A percentile compares a stretch with the other conserved stretches of the same genome.
Conservation (phyloP, 176 grass and related monocot species). For the Carex myosuroides region DNA sequence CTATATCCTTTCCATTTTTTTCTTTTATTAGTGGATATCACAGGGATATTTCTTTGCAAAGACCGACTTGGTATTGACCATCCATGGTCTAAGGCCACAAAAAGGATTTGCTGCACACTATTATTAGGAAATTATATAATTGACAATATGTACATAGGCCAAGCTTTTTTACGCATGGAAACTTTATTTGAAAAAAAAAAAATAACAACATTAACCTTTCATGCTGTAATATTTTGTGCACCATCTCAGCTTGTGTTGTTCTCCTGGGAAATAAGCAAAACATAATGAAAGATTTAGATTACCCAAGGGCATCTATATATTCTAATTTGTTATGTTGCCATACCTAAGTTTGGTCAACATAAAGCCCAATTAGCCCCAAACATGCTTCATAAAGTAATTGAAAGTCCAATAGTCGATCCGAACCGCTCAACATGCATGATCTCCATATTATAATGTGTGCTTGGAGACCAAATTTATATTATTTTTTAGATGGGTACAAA, state of each 20-base stretch:
- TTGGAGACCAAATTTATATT: too few relatives aligned
- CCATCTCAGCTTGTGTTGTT: conserved; percentile 10
- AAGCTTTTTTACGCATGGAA: not conserved
- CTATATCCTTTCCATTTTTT: not conserved
- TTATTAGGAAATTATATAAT: not conserved
- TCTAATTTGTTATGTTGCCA: not conserved
- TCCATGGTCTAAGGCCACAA: not conserved
- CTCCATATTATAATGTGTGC: too few relatives aligned
- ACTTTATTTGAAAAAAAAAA: not conserved
- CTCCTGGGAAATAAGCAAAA: conserved; percentile 21
- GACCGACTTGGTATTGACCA: not conserved
- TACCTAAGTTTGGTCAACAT: not conserved
- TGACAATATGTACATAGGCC: not conserved
- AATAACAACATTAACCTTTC: not conserved
- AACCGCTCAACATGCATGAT: too few relatives aligned
- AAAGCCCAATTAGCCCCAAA: not conserved
- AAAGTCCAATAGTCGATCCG: not conserved
- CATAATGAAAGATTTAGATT: not conserved
- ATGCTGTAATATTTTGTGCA: not conserved
- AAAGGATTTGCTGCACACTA: not conserved
- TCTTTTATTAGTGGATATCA: not conserved
- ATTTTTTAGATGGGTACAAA: too few relatives aligned
- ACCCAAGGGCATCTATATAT: not conserved
- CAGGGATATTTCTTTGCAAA: not conserved
- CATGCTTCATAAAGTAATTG: not conserved